Conservation (phyloP, 2,329 filamentous ascomycete genomes). For the Apiospora hydei region DNA sequence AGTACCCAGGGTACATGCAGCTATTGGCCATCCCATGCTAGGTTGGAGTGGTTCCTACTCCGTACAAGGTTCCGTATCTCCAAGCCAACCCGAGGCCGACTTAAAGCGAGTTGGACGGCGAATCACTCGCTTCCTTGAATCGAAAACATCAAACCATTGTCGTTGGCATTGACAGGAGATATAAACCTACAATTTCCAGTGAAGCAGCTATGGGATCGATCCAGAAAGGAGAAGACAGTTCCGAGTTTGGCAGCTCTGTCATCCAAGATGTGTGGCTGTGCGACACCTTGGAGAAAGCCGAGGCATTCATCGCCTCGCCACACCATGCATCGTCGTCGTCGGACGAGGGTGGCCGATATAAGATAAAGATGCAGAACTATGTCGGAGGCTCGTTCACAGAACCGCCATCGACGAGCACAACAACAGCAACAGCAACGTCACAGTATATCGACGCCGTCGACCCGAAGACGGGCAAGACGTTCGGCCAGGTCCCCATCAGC, state of each 20-base stretch:
- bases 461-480: slow-evolving; percentile 40
- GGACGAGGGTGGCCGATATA: not conserved
- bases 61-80: not conserved
- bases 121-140: not conserved
- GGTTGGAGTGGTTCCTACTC: not conserved
- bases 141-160: not conserved
- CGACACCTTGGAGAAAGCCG: slow-evolving; percentile 41
- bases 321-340: not conserved
- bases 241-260: not conserved
- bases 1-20: not conserved
- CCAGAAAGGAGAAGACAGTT: not conserved
- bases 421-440: slow-evolving; percentile 20
- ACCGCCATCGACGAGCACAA: slow-evolving; percentile 20
- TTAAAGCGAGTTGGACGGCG: slow-evolving; percentile 3
- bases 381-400: slow-evolving; percentile 28
- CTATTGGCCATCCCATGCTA: not conserved
- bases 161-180: not conserved
- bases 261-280: slow-evolving; percentile 35
- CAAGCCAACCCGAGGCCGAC: not conserved
- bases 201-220: not conserved
- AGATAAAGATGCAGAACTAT: slow-evolving; percentile 34
- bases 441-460: slow-evolving; percentile 39
- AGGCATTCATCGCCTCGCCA: slow-evolving; percentile 28
- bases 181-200: not conserved
- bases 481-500: slow-evolving; percentile 37